Evolutionary conservation across 1,139 yeast genomes (phyloP), one percentile per base, ranked within the genome.

Genomic region (Zygosaccharomyces sapae): DNA sequence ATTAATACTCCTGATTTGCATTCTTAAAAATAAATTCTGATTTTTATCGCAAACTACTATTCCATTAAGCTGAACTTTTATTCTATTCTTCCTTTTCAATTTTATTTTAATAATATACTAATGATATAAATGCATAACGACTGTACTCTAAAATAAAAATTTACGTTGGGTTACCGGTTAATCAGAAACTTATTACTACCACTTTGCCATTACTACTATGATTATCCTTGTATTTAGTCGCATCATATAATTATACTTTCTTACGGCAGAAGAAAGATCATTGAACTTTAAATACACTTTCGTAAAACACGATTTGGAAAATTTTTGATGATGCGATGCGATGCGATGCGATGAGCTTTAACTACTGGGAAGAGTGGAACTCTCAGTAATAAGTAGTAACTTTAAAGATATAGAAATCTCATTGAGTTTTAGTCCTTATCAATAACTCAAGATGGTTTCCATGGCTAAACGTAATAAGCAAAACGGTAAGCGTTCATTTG

Each of bases 391-490:
- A 16, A 16, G 16, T 16, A 16, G 16, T 16, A 16, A 16, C 16
- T 16, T 16, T 16, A 16, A 16, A 16, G n/a, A n/a, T n/a, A n/a
- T n/a, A n/a, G n/a, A n/a, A n/a, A n/a, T n/a, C n/a, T n/a, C n/a
- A n/a, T n/a, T 25, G 22, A 18, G 35, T 36, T 29, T 36, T 30
- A 19, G n/a, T 3, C 19, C 33, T 41, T 16, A 29, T 10, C 34
- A 24, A 5, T 20, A 13, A 9, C 33, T 38, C 13, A 38, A 37
- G 39, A 48, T 48, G 51, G 47, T 41, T 33, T 41, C 55, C 12
- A 42, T 36, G 34, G 34, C 38, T 22, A 48, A 46, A 38, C 45
- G 42, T 39, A 9, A 10, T 13, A 46, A 50, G 43, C 41, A 43
- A 30, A 45, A 46, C 18, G 38, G 33, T 7, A 46, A 50, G 41